A percentile compares a stretch with the other conserved stretches of the same genome.
Evolutionary conservation across 2,329 filamentous ascomycete genomes (phyloP).

Genomic region (Penicillium nordicum): DNA sequence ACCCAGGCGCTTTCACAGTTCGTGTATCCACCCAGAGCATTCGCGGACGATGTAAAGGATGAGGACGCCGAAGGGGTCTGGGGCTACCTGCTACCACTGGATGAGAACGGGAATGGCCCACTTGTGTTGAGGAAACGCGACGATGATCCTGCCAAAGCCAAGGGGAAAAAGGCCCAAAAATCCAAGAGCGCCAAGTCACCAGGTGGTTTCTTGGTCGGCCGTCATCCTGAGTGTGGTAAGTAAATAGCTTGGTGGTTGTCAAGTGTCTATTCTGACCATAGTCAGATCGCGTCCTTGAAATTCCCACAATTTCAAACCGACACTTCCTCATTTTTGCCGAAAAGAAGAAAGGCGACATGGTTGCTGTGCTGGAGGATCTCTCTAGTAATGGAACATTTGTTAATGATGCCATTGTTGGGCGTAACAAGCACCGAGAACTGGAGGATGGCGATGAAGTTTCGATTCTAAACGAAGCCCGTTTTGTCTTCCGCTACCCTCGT

Average conservation of each 20-base stretch:
- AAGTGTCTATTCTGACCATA: conserved; percentile 15
- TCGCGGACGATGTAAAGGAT: conserved; percentile 80
- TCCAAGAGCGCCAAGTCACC: conserved; percentile 61
- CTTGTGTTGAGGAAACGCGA: conserved; percentile 73
- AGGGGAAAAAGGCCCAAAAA: conserved; percentile 41
- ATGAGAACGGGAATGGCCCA: conserved; percentile 64
- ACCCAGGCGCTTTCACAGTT: conserved; percentile 81
- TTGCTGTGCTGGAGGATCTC: conserved; percentile 83
- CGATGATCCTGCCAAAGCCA: conserved; percentile 31
- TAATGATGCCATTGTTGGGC: conserved; percentile 84
- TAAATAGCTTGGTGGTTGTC: conserved; percentile 17
- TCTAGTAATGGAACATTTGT: conserved; percentile 97
- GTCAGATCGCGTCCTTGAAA: conserved; percentile 69
- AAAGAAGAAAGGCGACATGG: conserved; percentile 54
- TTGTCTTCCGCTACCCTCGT: conserved; percentile 86
- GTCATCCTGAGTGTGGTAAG: conserved; percentile 90
- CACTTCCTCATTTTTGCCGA: conserved; percentile 55
- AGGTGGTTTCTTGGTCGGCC: conserved; percentile 84
- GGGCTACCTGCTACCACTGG: conserved; percentile 87
- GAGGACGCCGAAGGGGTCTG: conserved; percentile 84
- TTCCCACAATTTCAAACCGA: conserved; percentile 81
- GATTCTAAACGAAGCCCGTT: conserved; percentile 78
- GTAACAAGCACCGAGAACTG: conserved; percentile 86
- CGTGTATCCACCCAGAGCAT: conserved; percentile 65
- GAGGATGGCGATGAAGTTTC: conserved; percentile 88